phyloP scores from a whole-genome alignment of 202 grass and related monocot species.

The Hordeum pubiflorum region DNA sequence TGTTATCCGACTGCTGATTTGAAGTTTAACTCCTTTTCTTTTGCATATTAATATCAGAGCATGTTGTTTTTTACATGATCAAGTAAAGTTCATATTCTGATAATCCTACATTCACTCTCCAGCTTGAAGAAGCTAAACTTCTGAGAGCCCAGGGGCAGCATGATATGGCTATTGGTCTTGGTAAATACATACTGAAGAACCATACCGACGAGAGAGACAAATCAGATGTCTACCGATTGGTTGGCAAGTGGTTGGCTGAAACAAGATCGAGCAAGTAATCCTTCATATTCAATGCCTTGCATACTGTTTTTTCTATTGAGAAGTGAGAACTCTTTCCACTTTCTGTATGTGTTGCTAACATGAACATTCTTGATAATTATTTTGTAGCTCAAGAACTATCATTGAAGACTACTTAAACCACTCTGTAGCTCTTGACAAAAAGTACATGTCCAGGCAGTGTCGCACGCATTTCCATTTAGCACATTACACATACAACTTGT shows the following conservation, averaged over 20 bases:
- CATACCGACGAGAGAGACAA: conserved; percentile 52
- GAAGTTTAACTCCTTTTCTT: neutral
- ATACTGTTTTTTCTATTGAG: conserved; percentile 7
- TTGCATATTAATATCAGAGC: conserved; percentile 17
- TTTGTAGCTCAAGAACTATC: conserved; percentile 79
- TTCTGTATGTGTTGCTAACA: conserved; percentile 16
- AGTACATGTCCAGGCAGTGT: conserved; percentile 61
- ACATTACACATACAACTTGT: conserved; percentile 86
- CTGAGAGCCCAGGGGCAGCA: conserved; percentile 85
- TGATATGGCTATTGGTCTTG: conserved; percentile 88
- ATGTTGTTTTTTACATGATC: conserved; percentile 26
- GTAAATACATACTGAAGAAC: conserved; percentile 72
- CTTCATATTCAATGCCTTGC: neutral
- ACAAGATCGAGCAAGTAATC: conserved; percentile 96
- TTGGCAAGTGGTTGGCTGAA: conserved; percentile 97
- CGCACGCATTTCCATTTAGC: conserved; percentile 78
- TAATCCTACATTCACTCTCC: conserved; percentile 13
- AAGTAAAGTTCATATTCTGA: conserved; percentile 20
- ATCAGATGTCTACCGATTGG: conserved; percentile 75
- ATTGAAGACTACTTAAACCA: conserved; percentile 85
- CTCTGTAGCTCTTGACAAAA: conserved; percentile 73
- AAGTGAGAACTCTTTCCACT: neutral
- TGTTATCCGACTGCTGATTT: conserved; percentile 5
- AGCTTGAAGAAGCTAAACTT: conserved; percentile 98
- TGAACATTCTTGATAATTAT: conserved; percentile 15